Evolutionary conservation across 177 flowering plant genomes (phyloP).

Genomic region (Vitis hybrid): DNA sequence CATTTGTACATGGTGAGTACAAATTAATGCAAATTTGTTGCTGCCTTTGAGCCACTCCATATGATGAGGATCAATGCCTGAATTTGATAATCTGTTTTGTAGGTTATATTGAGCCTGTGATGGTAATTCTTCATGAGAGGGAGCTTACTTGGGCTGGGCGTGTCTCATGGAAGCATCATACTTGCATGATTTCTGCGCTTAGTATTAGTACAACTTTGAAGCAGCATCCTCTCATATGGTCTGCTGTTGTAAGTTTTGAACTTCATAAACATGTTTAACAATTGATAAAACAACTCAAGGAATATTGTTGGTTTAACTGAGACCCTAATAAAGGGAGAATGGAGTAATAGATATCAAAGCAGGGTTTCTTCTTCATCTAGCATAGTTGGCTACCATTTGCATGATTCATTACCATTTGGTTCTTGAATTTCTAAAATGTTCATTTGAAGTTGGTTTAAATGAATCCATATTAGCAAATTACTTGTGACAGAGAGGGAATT

Average conservation of each 20-base stretch:
- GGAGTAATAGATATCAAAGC: no score
- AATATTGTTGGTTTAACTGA: no score
- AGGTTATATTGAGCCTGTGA: slow-evolving; percentile 98
- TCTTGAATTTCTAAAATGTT: no score
- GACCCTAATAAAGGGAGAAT: no score
- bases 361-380: no score
- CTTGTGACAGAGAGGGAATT: no score
- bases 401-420: no score
- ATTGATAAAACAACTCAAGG: no score
- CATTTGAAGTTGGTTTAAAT: no score
- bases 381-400: no score
- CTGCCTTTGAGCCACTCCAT: not conserved
- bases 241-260: slow-evolving; percentile 68
- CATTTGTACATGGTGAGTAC: slow-evolving; percentile 81
- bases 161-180: slow-evolving; percentile 91
- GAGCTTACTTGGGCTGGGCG: slow-evolving; percentile 99
- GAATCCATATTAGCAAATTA: no score
- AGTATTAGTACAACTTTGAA: slow-evolving; percentile 89
- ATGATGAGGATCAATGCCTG: not conserved
- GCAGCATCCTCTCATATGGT: slow-evolving; percentile 98
- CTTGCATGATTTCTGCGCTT: slow-evolving; percentile 89
- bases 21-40: not conserved
- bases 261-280: no score
- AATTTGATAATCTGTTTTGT: slow-evolving; percentile 5
- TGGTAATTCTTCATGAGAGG: slow-evolving; percentile 92